Conservation (phyloP, 2,329 filamentous ascomycete genomes). For the Tolypocladium cylindrosporum region DNA sequence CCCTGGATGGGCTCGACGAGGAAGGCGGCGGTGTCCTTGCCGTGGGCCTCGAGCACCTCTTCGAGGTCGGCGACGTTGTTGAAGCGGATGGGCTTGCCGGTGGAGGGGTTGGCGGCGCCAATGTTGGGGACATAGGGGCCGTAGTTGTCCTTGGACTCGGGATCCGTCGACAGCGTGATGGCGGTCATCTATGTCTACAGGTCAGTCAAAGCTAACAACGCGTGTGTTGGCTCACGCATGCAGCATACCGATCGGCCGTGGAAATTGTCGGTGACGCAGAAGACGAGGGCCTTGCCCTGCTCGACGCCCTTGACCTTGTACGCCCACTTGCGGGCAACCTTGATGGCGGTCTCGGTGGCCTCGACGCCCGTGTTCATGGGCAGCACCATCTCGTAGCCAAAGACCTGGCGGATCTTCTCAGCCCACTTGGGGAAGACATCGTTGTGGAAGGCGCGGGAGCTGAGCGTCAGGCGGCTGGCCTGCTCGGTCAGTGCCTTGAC, state of each 20-base stretch:
- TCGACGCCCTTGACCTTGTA: slow-evolving; percentile 93
- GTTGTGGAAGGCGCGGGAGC: slow-evolving; percentile 93
- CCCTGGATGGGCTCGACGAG: slow-evolving; percentile 96
- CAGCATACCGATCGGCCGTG: slow-evolving; percentile 79
- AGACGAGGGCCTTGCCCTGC: slow-evolving; percentile 71
- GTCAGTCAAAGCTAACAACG: not conserved
- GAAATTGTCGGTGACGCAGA: slow-evolving; percentile 86
- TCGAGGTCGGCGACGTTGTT: slow-evolving; percentile 77
- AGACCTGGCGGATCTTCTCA: slow-evolving; percentile 78
- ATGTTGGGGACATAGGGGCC: slow-evolving; percentile 90
- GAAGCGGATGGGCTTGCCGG: slow-evolving; percentile 68
- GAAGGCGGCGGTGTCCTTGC: slow-evolving; percentile 81
- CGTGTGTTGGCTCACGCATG: not conserved
- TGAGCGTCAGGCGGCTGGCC: slow-evolving; percentile 79
- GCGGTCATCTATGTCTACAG: slow-evolving; percentile 63
- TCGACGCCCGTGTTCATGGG: slow-evolving; percentile 98
- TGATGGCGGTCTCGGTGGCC: slow-evolving; percentile 91
- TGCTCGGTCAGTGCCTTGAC: slow-evolving; percentile 85
- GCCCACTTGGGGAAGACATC: slow-evolving; percentile 96
- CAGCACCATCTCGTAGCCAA: slow-evolving; percentile 95
- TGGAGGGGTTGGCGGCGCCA: slow-evolving; percentile 66
- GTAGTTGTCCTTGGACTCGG: slow-evolving; percentile 93
- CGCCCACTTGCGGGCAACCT: slow-evolving; percentile 94
- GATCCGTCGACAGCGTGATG: slow-evolving; percentile 89
- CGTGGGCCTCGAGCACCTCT: slow-evolving; percentile 67